Base-by-base conservation (phyloP, 1,139 yeast species). In the Lodderomyces jiufengensis region DNA sequence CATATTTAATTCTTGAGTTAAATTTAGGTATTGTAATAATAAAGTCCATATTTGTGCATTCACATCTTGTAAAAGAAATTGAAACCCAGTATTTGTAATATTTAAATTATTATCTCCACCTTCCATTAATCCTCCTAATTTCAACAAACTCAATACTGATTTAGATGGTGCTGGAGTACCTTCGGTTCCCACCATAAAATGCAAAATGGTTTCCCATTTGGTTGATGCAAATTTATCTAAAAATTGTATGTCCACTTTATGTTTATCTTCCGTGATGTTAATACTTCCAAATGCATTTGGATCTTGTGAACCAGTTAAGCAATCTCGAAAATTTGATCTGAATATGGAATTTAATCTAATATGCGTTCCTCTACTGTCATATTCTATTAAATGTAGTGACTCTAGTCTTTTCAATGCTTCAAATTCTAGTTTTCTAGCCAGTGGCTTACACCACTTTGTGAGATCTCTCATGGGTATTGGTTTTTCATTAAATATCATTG, bases 31-130 rank as follows among this genome's bases (percentile, higher is more conserved):
- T 56, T 92, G 97, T 34, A 92, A 64, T 29, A 92, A 61, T 27
- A 92, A 65, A 0, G 96, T 83, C 99, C 99, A 92, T 11, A 92
- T 83, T 59, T 92, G 99, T 1, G 96, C 86, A 56, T 87, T 88
- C 21, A 84, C 84, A 51, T 90, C 97, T 57, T 92, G 98, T 32
- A 92, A 64, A 42, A 92, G 63, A 53, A 92, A 92, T 62, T 92
- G 98, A 57, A 92, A 92, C 13, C 99, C 99, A 28, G 79, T 76
- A 48, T 87, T 86, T 3, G 98, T 90, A 52, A 92, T 94, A 37
- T 75, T 70, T 57, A 88, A 65, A 32, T 67, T 70, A 21, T 53
- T 45, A 1, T 58, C 59, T 3, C 59, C 49, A 1, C 75, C 73
- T 50, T 84, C 95, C 96, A 92, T 88, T 36, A 92, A 66, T 2